A percentile compares a stretch with the other conserved stretches of the same genome.
Conservation (phyloP, 345 rosid genomes). For the Barbarea vulgaris region DNA sequence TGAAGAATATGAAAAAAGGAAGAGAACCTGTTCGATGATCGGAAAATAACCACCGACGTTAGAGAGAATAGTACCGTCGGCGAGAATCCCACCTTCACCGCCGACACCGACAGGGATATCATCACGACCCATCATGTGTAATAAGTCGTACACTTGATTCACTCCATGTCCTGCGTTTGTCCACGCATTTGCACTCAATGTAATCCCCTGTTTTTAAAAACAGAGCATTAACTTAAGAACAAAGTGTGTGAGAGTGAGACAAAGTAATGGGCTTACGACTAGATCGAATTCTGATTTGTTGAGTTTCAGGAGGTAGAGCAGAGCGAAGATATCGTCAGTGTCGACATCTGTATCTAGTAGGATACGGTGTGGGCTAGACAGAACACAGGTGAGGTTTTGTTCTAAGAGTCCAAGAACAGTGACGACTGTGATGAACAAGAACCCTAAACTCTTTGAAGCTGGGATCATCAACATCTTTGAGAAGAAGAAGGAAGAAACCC, state of each 20-base stretch:
- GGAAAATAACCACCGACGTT: conserved; percentile 96
- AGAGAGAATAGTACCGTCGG: conserved; percentile 64
- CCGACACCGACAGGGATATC: conserved; percentile 84
- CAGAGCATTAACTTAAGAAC: conserved; percentile 5
- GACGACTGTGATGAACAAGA: conserved; percentile 17
- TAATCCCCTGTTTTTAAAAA: conserved; percentile 62
- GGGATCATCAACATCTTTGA: conserved; percentile 26
- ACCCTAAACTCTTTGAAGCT: conserved; percentile 21
- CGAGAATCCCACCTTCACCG: conserved; percentile 83
- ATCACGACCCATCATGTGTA: conserved; percentile 92
- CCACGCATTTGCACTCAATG: conserved; percentile 79
- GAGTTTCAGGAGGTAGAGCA: conserved; percentile 83
- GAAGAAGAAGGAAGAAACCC: not conserved
- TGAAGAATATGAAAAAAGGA: not conserved
- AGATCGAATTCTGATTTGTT: conserved; percentile 72
- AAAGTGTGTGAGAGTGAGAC: not conserved
- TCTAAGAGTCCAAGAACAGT: conserved; percentile 31
- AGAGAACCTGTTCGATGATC: conserved; percentile 75
- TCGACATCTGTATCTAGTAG: conserved; percentile 85
- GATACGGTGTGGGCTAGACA: conserved; percentile 53
- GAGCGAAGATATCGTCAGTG: conserved; percentile 86
- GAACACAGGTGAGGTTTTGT: conserved; percentile 14
- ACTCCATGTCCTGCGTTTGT: conserved; percentile 86
- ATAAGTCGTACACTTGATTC: conserved; percentile 83
- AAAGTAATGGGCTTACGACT: conserved; percentile 49